A percentile compares a stretch with the other conserved stretches of the same genome.
Conservation (phyloP, 2,329 filamentous ascomycete genomes). For the Hortaea werneckii region DNA sequence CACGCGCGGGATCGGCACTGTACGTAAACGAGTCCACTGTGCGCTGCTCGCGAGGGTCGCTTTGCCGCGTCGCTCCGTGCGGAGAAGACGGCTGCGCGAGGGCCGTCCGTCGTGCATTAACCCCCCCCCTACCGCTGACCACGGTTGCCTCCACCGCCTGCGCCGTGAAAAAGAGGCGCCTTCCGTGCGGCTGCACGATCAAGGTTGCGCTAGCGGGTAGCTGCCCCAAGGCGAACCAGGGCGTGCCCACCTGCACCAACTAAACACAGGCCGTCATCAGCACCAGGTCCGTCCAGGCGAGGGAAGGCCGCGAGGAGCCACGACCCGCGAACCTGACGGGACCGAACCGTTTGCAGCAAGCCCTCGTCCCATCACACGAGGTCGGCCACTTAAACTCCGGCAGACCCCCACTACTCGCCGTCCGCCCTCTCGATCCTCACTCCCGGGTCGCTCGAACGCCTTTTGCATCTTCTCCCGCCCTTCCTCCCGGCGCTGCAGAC, state of each 20-base stretch:
- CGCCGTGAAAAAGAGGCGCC: neutral
- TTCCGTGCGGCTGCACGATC: neutral
- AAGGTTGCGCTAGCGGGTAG: too few relatives aligned
- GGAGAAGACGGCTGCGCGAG: neutral
- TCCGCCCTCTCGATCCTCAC: conserved; percentile 6
- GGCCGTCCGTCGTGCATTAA: neutral
- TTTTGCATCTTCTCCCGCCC: conserved; percentile 7
- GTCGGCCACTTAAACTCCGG: conserved; percentile 2
- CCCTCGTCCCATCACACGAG: neutral
- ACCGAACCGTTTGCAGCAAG: too few relatives aligned
- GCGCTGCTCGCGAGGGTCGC: neutral
- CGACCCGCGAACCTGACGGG: too few relatives aligned
- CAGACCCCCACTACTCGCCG: conserved; percentile 4
- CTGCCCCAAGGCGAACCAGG: too few relatives aligned
- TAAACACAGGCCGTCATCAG: too few relatives aligned
- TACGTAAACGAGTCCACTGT: conserved; percentile 1
- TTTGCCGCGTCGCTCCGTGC: too few relatives aligned
- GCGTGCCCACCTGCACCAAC: too few relatives aligned
- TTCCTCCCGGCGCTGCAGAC: conserved; percentile 2
- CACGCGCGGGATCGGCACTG: neutral
- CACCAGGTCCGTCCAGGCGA: too few relatives aligned
- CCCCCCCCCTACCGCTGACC: neutral
- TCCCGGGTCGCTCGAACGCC: conserved; percentile 4
- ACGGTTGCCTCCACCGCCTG: too few relatives aligned
- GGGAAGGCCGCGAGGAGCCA: too few relatives aligned